These are phyloP conservation scores for Sapria himalayana DNA, from an alignment of 345 rosid genomes.

Conservation along the genomic window DNA sequence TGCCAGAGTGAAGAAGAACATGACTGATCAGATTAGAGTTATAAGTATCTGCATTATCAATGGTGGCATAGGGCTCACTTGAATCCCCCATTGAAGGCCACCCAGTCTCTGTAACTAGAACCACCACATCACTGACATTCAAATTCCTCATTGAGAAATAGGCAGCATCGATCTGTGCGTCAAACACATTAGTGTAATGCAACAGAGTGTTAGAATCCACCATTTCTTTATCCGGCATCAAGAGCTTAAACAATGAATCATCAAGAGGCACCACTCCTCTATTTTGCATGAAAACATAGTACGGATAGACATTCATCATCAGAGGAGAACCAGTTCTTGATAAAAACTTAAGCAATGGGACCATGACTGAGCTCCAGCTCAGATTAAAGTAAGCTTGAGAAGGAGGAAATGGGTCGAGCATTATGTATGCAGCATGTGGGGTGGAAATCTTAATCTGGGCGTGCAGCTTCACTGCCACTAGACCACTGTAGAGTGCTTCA, in stretches of 20 bases:
- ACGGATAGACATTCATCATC: constrained; percentile 97
- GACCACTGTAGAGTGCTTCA: constrained; percentile 61
- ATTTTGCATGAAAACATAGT: constrained; percentile 86
- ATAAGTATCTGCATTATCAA: constrained; percentile 69
- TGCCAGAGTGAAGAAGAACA: constrained; percentile 54
- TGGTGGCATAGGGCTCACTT: constrained; percentile 70
- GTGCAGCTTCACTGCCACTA: constrained; percentile 82
- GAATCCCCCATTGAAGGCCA: constrained; percentile 84
- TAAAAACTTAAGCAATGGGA: constrained; percentile 62
- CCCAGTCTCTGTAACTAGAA: constrained; percentile 69
- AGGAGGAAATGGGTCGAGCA: constrained; percentile 77
- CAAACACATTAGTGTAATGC: constrained; percentile 85
- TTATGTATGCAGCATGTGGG: constrained; percentile 64
- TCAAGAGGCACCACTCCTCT: constrained; percentile 93
- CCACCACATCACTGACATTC: constrained; percentile 53
- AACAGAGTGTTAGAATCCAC: constrained; percentile 90
- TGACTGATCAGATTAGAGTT: constrained; percentile 87
- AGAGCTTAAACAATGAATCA: constrained; percentile 65
- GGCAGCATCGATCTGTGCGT: constrained; percentile 89
- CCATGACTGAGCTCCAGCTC: constrained; percentile 44
- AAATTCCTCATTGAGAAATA: constrained; percentile 81
- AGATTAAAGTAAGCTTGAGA: constrained; percentile 91
- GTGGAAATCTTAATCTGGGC: constrained; percentile 76
- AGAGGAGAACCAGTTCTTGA: constrained; percentile 62
- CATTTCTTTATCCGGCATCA: constrained; percentile 85